phyloP scores from a whole-genome alignment of 148 eudicot species.

The Camellia sinensis region DNA sequence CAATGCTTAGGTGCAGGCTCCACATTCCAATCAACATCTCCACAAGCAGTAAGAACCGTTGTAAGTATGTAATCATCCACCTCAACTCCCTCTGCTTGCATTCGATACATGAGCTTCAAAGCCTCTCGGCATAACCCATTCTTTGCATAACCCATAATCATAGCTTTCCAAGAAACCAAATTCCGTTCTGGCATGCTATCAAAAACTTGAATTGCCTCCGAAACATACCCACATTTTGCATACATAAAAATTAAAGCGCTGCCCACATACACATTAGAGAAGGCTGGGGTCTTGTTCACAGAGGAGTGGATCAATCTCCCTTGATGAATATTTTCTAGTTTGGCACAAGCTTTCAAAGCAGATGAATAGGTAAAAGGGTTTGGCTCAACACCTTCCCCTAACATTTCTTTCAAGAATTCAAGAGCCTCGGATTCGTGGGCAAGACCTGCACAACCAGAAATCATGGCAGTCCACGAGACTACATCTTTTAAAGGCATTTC shows the following conservation, averaged over 20 bases:
- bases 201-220: slow-evolving; percentile 74
- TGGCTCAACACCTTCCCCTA: slow-evolving; percentile 76
- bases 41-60: slow-evolving; percentile 74
- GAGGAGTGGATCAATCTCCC: slow-evolving; percentile 74
- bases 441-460: slow-evolving; percentile 48
- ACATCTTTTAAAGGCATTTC: slow-evolving; percentile 68
- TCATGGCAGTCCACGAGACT: slow-evolving; percentile 86
- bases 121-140: slow-evolving; percentile 79
- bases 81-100: slow-evolving; percentile 72
- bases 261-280: slow-evolving; percentile 66
- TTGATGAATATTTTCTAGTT: slow-evolving; percentile 49
- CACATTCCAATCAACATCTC: slow-evolving; percentile 54
- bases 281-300: slow-evolving; percentile 53
- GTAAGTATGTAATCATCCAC: slow-evolving; percentile 63
- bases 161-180: slow-evolving; percentile 72
- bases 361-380: slow-evolving; percentile 82
- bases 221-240: slow-evolving; percentile 14
- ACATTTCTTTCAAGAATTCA: slow-evolving; percentile 67
- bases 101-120: slow-evolving; percentile 69
- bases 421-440: slow-evolving; percentile 84
- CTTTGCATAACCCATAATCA: slow-evolving; percentile 71
- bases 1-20: slow-evolving; percentile 28
- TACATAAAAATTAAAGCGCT: slow-evolving; percentile 83
- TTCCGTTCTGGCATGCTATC: slow-evolving; percentile 70
- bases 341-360: slow-evolving; percentile 83